Base-by-base conservation (phyloP, 169 alveolate species). In the Plasmodium gallinaceum region DNA sequence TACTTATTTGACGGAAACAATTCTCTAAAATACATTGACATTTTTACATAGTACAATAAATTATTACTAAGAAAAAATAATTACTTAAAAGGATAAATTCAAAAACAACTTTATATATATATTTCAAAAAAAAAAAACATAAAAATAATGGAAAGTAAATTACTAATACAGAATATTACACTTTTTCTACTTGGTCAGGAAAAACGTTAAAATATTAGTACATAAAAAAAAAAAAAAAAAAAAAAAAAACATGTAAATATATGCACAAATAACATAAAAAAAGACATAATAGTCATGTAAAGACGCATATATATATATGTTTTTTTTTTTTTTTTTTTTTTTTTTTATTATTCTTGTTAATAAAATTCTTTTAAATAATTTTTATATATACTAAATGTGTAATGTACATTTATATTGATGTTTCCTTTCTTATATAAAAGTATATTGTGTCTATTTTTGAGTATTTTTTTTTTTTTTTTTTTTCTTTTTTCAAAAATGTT, bases 1-100 rank as follows among this genome's bases (percentile, higher is more conserved):
- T 78, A 78, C 89, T 65, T 78, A 46, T 78, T 78, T 57, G 89
- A 78, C 12, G 89, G 89, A 65, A 78, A 78, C 57, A 78, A 22
- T 61, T 78, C 89, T 42, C 89, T 68, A 42, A 78, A 78, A 70
- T 78, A 57, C 7, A 37, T 24, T n/a, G 89, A 78, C 89, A 78
- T 78, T 64, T 65, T 65, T 52, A 6, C 32, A 12, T 71, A 54
- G 7, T 10, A 54, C 2, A 24, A 45, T 66, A 18, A 18, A 16
- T 10, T 48, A 48, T 48, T 14, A 48, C 2, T 7, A 5, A 18
- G 5, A 64, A 64, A 64, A 26, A 64, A 32, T 26, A 64, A 32
- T 8, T 12, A 32, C 8, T 32, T 12, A 64, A 64, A 64, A 10
- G 5, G 22, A 14, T 32, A 37, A 16, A 10, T 5, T 32, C 26